Conservation (phyloP, 306 rosid genomes). For the Crotalaria pallida region DNA sequence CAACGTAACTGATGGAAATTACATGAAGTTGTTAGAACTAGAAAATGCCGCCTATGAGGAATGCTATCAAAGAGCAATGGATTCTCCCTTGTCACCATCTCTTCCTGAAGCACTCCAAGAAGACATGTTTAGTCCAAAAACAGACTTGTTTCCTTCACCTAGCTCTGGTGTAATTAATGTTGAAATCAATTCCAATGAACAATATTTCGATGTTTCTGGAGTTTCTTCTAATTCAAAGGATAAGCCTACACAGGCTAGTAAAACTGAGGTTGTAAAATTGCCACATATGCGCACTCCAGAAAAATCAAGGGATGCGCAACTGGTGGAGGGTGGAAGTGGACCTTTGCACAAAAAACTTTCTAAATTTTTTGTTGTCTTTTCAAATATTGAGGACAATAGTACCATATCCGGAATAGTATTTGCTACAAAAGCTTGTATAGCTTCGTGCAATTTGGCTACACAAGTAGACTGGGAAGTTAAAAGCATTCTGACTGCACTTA, state of each 20-base stretch:
- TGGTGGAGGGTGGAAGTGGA: slow-evolving; percentile 27
- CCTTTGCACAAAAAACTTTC: slow-evolving; percentile 20
- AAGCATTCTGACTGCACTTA: slow-evolving; percentile 51
- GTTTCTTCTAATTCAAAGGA: slow-evolving; percentile 2
- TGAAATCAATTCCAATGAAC: slow-evolving; percentile 39
- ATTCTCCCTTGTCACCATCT: slow-evolving; percentile 65
- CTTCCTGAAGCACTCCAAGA: slow-evolving; percentile 49
- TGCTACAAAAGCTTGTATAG: slow-evolving; percentile 46
- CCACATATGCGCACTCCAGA: slow-evolving; percentile 22
- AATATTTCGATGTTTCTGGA: slow-evolving; percentile 16
- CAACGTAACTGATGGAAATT: slow-evolving; percentile 40
- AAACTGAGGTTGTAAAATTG: slow-evolving; percentile 26
- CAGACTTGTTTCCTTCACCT: slow-evolving; percentile 16
- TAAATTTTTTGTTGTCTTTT: slow-evolving; percentile 32
- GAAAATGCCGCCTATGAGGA: slow-evolving; percentile 64
- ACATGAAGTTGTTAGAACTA: slow-evolving; percentile 60
- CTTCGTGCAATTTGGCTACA: slow-evolving; percentile 41
- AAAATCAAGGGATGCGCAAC: slow-evolving; percentile 23
- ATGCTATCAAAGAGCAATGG: slow-evolving; percentile 51
- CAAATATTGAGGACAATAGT: slow-evolving; percentile 33
- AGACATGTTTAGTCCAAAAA: slow-evolving; percentile 21
- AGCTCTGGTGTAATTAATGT: slow-evolving; percentile 26
- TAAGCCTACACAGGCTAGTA: slow-evolving; percentile 11
- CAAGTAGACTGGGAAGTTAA: slow-evolving; percentile 53
- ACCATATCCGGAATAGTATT: slow-evolving; percentile 41